These are phyloP conservation scores for Pseudoneurospora amorphoporcata DNA, from an alignment of 495 filamentous ascomycete genomes.

Conservation along the genomic window DNA sequence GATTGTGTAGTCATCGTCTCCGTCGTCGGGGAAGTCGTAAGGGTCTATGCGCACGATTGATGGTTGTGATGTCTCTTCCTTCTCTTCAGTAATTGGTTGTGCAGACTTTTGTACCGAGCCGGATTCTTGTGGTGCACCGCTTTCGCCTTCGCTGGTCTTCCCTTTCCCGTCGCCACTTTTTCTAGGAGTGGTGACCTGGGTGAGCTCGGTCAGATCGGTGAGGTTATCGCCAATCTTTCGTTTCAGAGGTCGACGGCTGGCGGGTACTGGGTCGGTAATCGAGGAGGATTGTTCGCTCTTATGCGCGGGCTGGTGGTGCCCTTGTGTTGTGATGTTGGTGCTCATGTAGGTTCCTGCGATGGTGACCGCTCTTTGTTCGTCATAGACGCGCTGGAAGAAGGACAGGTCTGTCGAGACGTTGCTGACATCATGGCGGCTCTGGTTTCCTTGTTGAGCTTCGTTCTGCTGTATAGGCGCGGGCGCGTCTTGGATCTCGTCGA, in stretches of 20 bases:
- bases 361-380: conserved; percentile 6
- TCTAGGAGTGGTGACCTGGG: conserved; percentile 13
- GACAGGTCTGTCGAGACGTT: conserved; percentile 19
- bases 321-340: neutral
- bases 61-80: neutral
- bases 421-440: conserved; percentile 2
- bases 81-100: neutral
- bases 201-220: conserved; percentile 11
- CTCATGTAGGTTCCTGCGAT: neutral
- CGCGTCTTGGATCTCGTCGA: neutral
- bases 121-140: neutral
- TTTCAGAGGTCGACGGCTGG: conserved; percentile 1
- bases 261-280: conserved; percentile 8
- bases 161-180: neutral
- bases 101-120: neutral
- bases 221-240: neutral
- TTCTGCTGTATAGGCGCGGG: neutral
- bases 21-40: conserved; percentile 1
- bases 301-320: neutral
- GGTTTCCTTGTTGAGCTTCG: neutral
- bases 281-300: conserved; percentile 5
- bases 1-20: neutral
- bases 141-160: neutral
- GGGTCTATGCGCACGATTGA: neutral
- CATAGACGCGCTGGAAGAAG: conserved; percentile 19